Evolutionary conservation across 2,329 filamentous ascomycete species (phyloP), one percentile per base, ranked within the genome.

Genomic region (Botrytis sinoallii): DNA sequence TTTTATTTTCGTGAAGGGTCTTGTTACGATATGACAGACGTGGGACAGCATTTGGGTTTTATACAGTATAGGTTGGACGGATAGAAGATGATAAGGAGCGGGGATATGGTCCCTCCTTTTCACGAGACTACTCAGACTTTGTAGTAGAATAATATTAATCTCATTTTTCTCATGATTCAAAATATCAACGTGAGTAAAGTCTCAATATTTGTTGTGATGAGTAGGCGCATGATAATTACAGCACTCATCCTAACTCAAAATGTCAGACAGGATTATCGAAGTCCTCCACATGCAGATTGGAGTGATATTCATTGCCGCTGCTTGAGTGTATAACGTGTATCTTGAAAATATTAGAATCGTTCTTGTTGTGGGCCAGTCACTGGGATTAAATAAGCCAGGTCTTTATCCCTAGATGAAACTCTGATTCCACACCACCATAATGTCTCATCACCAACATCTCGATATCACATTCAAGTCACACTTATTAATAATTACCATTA

Each of bases 161-260:
- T 22, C 32, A 55, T 25, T 38, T 38, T 10, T 25, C 32, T 38
- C 10, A 25, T 4, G 20, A 16, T 38, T 1, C 38, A 2, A 14
- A 38, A 8, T 38, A 4, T 22, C 2, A 5, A n/a, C 10, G 14
- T 2, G 2, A 12, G 6, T 38, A 5, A 38, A 38, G 10, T 8
- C 0, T 7, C 32, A 7, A 9, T 22, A 38, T 25, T 3, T 7
- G 2, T 1, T 38, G 3, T 25, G 2, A 7, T 9, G 18, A 60
- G 2, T 25, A 22, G 18, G 4, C 29, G 18, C 20, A 22, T 4
- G 22, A 10, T 12, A 61, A 1, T 7, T 1, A 16, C 3, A 60
- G 4, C 12, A 6, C 3, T 35, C 10, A 60, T 25, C 10, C 3
- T 14, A 25, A 61, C 22, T 7, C 59, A 12, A 0, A 1, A 61